These are phyloP conservation scores for Saturnispora sanitii DNA, from an alignment of 805 yeast genomes.

Conservation along the genomic window DNA sequence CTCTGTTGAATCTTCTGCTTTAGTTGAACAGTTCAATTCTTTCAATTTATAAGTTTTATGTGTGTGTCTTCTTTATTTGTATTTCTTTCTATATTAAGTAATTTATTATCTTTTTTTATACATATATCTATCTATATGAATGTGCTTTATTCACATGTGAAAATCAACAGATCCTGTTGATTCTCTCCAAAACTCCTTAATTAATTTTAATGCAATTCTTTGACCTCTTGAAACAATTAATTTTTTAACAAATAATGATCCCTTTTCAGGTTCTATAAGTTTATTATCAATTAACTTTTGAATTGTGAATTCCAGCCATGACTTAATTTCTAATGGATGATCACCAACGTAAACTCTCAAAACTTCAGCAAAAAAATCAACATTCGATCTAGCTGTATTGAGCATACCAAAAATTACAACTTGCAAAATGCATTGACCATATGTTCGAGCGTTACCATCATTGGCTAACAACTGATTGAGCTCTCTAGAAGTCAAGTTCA, in stretches of 20 bases:
- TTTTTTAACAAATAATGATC: constrained; percentile 43
- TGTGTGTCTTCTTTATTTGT: not conserved
- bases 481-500: not conserved
- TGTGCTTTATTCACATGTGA: constrained; percentile 10
- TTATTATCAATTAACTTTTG: constrained; percentile 15
- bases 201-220: constrained; percentile 43
- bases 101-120: not conserved
- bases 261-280: constrained; percentile 17
- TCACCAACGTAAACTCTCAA: constrained; percentile 20
- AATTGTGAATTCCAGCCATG: constrained; percentile 31
- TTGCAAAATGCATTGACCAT: constrained; percentile 27
- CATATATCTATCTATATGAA: too few relatives aligned
- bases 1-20: constrained; percentile 48
- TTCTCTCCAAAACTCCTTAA: constrained; percentile 57
- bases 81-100: not conserved
- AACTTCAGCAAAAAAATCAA: constrained; percentile 48
- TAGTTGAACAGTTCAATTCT: constrained; percentile 38
- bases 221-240: constrained; percentile 56
- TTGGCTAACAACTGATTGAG: not conserved
- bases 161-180: constrained; percentile 46
- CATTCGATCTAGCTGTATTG: constrained; percentile 46
- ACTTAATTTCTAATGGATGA: constrained; percentile 3
- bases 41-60: constrained; percentile 19
- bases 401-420: constrained; percentile 35
- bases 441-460: constrained; percentile 23